phyloP scores from a whole-genome alignment of 164 flowering plant genomes.

The Umbellularia californica region DNA sequence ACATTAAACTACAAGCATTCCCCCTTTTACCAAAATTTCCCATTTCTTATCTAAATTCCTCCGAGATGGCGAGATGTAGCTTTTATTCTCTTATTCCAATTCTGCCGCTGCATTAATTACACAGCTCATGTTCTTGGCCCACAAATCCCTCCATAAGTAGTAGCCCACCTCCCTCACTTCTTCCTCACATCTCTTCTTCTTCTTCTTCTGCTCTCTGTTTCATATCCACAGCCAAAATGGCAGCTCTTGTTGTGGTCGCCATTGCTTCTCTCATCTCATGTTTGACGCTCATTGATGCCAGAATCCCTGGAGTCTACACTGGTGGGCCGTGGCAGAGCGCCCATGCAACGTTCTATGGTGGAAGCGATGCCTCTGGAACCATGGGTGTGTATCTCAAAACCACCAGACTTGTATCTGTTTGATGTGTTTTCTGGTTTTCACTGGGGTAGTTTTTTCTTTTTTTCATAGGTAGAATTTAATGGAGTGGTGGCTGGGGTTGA shows the following conservation, averaged over 20 bases:
- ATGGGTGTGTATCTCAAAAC: conserved; percentile 45
- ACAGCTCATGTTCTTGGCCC: not conserved
- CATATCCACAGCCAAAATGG: not conserved
- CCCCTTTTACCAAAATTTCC: too few species aligned
- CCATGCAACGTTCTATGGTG: conserved; percentile 95
- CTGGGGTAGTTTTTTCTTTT: not conserved
- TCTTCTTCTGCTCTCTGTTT: conserved; percentile 15
- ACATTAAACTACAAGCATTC: too few species aligned
- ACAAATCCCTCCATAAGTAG: conserved; percentile 34
- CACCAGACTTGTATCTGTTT: not conserved
- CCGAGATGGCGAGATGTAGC: too few species aligned
- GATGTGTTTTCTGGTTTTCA: not conserved
- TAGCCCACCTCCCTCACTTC: conserved; percentile 17
- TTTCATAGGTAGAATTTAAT: not conserved
- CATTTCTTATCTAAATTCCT: not conserved
- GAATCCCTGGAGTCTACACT: conserved; percentile 64
- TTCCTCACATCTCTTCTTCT: conserved; percentile 12
- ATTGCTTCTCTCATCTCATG: conserved; percentile 23
- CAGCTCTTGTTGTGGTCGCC: not conserved
- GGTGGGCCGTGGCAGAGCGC: conserved; percentile 65
- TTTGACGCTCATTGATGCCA: conserved; percentile 32
- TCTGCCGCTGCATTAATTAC: not conserved
- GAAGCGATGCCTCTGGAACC: conserved; percentile 88
- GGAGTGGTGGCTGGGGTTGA: not conserved
- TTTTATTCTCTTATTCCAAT: not conserved